phyloP scores from a whole-genome alignment of 129 eudicot genomes.

The Centaurea solstitialis region DNA sequence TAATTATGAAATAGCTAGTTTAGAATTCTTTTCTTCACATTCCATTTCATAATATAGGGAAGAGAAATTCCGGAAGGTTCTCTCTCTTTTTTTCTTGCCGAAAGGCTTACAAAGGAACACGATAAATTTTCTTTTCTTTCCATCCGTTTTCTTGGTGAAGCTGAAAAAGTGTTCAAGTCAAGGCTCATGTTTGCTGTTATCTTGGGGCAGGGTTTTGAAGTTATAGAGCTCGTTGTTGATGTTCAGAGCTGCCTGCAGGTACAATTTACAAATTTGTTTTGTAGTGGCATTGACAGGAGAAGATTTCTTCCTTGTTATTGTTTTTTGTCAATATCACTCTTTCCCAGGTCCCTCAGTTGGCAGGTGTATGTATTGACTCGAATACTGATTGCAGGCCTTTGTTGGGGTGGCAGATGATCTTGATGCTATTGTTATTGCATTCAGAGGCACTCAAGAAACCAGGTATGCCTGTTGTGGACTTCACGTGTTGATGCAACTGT shows the following conservation, averaged over 20 bases:
- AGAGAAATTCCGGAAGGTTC: background rate
- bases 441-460: conserved; percentile 93
- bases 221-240: conserved; percentile 85
- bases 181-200: conserved; percentile 7
- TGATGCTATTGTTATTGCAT: conserved; percentile 84
- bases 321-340: background rate
- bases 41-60: background rate
- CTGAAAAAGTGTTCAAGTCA: background rate
- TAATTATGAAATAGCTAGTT: background rate
- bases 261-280: conserved; percentile 26
- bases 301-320: background rate
- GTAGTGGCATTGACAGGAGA: conserved; percentile 1
- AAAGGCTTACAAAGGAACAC: background rate
- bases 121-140: background rate
- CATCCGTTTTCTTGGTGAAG: background rate
- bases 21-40: background rate
- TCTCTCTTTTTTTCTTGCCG: background rate
- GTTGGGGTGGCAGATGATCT: conserved; percentile 90
- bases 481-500: background rate
- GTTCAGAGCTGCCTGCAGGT: conserved; percentile 93
- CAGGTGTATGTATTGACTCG: conserved; percentile 4
- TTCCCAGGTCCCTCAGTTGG: background rate
- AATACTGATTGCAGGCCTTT: conserved; percentile 62
- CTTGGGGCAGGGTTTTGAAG: conserved; percentile 73
- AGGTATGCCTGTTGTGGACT: conserved; percentile 41